Evolutionary conservation across 2,329 filamentous ascomycete species (phyloP), one percentile per base, ranked within the genome.

Genomic region (Aspergillus novoparasiticus): DNA sequence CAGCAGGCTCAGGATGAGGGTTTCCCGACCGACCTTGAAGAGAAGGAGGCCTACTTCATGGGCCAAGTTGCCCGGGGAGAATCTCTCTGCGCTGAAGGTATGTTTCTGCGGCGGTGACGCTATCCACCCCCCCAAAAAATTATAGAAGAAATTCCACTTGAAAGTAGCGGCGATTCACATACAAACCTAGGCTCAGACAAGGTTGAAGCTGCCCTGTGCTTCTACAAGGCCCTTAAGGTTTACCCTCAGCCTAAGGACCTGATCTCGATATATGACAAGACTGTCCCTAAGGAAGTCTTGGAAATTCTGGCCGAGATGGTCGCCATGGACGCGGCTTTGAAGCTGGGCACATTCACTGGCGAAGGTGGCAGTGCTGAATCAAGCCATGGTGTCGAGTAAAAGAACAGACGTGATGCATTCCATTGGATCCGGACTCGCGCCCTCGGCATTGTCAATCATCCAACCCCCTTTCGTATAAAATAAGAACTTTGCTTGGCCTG

Each of bases 261-360:
- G 73, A 97, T 99, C 78, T 87, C 87, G 74, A 97, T 99, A 80
- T 99, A 99, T 81, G 95, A 99, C 81, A 97, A 96, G 87, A 98
- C 95, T 36, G 94, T 98, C 53, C 90, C 94, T 72, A 97, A 97
- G 91, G 94, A 94, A 66, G 92, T 98, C 73, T 89, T 99, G 72
- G 94, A 99, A 79, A 90, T 98, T 72, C 89, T 99, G 67, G 95
- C 95, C 69, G 93, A 97, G 83, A 97, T 99, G 93, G 97, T 99
- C 75, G 94, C 94, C 68, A 88, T 94, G 79, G 95, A 98, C 82
- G 87, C 90, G 67, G 88, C 83, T 68, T 82, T 93, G 70, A 86
- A 89, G 70, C 84, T 92, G 66, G 86, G 83, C 59, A 71, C 74
- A n/a, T 78, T 79, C 69, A 78, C 77, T 54, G 71, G 74, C 48